Percentiles rank a stretch among this genome's conserved stretches.
Evolutionary conservation across 1,284 basidiomycete species (phyloP).

Genomic region (Cronartium quercuum): DNA sequence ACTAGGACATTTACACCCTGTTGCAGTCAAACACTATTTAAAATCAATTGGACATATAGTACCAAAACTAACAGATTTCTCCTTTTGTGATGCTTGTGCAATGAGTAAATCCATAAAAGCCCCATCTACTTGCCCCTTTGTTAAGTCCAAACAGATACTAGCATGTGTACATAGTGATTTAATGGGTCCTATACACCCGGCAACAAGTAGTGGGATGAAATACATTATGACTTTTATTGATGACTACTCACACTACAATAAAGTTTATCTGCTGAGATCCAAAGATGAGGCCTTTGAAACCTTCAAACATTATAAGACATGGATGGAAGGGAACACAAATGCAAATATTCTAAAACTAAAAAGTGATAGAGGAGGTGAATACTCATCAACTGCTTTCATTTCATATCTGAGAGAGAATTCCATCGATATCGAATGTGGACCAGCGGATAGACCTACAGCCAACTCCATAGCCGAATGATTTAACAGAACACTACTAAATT

Average conservation of each 20-base stretch:
- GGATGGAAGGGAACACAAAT: neutral
- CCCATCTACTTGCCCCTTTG: neutral
- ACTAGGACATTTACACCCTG: neutral
- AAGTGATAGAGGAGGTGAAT: conserved; percentile 4
- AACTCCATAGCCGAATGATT: conserved; percentile 4
- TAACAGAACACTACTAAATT: neutral
- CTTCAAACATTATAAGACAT: neutral
- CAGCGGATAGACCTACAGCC: neutral
- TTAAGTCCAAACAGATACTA: too few relatives aligned
- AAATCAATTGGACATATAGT: too few relatives aligned
- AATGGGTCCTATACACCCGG: neutral
- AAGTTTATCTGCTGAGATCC: neutral
- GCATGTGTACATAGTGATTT: neutral
- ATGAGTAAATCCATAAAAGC: neutral
- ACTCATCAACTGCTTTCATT: neutral
- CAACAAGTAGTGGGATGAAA: neutral
- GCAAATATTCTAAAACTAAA: neutral
- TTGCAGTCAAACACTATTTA: neutral
- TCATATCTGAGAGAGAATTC: neutral
- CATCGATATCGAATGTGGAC: neutral
- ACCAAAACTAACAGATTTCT: neutral
- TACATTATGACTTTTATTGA: conserved; percentile 9
- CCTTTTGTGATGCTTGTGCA: neutral
- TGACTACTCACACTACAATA: conserved; percentile 8
- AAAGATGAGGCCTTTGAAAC: neutral